phyloP scores from a whole-genome alignment of 768 basidiomycete species.

The Russula earlei region DNA sequence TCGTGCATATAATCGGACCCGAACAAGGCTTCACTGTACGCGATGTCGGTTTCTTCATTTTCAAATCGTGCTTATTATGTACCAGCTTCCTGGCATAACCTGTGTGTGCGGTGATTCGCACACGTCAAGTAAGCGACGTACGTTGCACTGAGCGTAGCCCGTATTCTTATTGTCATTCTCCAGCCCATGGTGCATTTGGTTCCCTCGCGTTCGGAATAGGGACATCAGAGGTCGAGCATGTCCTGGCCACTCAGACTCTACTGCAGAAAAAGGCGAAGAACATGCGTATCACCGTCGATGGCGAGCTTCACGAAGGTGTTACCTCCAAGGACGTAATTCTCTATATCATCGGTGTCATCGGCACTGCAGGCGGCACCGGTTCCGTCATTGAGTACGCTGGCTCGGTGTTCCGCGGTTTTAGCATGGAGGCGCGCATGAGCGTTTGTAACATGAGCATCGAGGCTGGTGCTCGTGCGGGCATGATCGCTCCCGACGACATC shows the following conservation, averaged over 20 bases:
- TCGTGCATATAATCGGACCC: conserved; percentile 55
- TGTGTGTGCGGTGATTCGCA: conserved; percentile 59
- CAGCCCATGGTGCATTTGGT: conserved; percentile 58
- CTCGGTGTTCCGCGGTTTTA: conserved; percentile 42
- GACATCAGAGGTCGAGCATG: conserved; percentile 61
- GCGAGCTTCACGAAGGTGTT: conserved; percentile 43
- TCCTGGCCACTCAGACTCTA: conserved; percentile 57
- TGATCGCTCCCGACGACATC: conserved; percentile 56
- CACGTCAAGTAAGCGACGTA: conserved; percentile 40
- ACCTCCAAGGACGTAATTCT: conserved; percentile 57
- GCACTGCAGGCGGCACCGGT: conserved; percentile 59
- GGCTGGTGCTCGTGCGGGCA: conserved; percentile 54
- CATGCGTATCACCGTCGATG: conserved; percentile 57
- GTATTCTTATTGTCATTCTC: background rate
- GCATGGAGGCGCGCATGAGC: conserved; percentile 56
- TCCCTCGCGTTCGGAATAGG: conserved; percentile 61
- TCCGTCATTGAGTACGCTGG: conserved; percentile 56
- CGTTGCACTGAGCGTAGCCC: background rate
- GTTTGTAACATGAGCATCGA: conserved; percentile 65
- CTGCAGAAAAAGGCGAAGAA: conserved; percentile 55
- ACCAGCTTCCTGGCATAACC: conserved; percentile 36
- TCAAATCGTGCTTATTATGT: background rate
- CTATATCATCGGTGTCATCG: conserved; percentile 54
- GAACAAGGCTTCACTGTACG: conserved; percentile 53
- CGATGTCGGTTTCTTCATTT: background rate